Base-by-base conservation (phyloP, 1,284 basidiomycete species). In the Boletus smithii region DNA sequence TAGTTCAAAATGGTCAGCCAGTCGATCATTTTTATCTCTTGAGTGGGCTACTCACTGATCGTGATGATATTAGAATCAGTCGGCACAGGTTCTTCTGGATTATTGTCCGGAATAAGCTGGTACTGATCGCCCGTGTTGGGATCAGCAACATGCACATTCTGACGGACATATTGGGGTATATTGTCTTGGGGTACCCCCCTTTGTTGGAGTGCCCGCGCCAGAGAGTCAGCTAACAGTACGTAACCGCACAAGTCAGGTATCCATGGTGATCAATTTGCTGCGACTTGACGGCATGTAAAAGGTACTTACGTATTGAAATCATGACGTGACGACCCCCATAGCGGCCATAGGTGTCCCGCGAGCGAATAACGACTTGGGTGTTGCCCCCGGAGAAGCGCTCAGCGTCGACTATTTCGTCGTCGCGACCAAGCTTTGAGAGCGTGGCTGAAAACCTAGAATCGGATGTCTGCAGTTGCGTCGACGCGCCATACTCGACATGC, bases 111-210 rank as follows among this genome's bases (percentile, higher is more conserved):
- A 29, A 45, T 36, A n/a, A 54, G 42, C 13, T 39, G 29, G 29
- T 50, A 53, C 29, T n/a, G 47, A 42, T 36, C 24, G 24, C 43
- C 42, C 31, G 52, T 46, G 32, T 32, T 16, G 2, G 39, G 36
- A 35, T 50, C 52, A n/a, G 43, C 5, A 13, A 33, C 36, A 16
- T 33, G 40, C 27, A 50, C 4, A 14, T 42, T 44, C 31, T 39
- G 41, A 27, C 31, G n/a, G 26, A 53, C 17, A 27, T 42, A 35
- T 13, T 45, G 26, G 9, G 51, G 46, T 13, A 53, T 42, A 11
- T 53, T 29, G 3, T 42, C 31, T 23, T 42, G 33, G 8, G 31
- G 44, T 33, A 53, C 4, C 6, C 51, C 51, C 23, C 3, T 35
- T 33, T 36, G 27, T 3, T 31, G 32, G n/a, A 53, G 44, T 5